Percentiles rank a stretch among this genome's conserved stretches.
phyloP scores from a whole-genome alignment of 2,329 filamentous ascomycete genomes.

The Epichloe festucae region DNA sequence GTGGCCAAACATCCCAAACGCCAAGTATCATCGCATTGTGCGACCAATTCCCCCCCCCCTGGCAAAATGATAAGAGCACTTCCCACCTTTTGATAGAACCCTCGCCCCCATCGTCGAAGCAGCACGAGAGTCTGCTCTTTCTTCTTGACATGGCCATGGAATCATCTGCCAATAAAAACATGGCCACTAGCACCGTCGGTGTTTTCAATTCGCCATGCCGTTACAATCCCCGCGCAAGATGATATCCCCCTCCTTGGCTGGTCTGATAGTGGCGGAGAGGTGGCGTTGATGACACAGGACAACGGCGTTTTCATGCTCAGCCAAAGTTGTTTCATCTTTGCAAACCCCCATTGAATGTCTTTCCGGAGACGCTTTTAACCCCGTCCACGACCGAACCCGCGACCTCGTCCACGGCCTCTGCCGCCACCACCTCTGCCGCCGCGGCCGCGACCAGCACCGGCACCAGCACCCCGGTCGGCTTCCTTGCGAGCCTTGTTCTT shows the following conservation, averaged over 20 bases:
- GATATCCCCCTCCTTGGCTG: not conserved
- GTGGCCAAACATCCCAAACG: constrained; percentile 23
- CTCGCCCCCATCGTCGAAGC: not conserved
- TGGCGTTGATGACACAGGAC: not conserved
- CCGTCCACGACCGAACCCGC: constrained; percentile 10
- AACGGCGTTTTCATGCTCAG: not conserved
- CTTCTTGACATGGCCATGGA: no score
- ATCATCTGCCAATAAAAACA: not conserved
- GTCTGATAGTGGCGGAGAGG: not conserved
- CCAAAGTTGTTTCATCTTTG: not conserved
- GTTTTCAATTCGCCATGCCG: not conserved
- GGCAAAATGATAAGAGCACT: not conserved
- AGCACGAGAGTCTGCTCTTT: not conserved
- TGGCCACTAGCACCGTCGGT: not conserved
- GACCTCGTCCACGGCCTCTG: constrained; percentile 27
- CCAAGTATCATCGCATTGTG: constrained; percentile 17
- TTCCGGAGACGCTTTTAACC: not conserved
- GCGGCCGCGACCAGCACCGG: constrained; percentile 39
- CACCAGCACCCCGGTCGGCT: constrained; percentile 44
- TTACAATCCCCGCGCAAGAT: not conserved
- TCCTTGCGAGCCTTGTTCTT: constrained; percentile 99
- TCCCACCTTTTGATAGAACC: constrained; percentile 5
- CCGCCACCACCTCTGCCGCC: constrained; percentile 41
- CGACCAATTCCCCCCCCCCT: not conserved
- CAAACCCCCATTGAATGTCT: not conserved